phyloP scores from a whole-genome alignment of 495 filamentous ascomycete genomes.

The Alectoria sarmentosa region DNA sequence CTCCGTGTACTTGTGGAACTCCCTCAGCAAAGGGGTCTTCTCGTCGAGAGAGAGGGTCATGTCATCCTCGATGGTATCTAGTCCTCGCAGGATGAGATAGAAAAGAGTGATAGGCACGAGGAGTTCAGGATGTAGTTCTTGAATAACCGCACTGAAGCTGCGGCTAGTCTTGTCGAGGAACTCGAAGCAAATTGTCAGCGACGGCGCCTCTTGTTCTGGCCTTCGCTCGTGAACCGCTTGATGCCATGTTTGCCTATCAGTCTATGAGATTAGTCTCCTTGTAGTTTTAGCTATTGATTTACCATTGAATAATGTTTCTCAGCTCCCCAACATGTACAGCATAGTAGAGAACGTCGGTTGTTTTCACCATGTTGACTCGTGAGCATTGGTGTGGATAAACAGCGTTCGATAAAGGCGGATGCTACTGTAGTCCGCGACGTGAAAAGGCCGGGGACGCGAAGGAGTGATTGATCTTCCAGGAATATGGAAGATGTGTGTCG shows the following conservation, averaged over 20 bases:
- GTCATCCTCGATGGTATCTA: slow-evolving; percentile 98
- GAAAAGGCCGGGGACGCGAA: neutral
- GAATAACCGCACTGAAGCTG: slow-evolving; percentile 88
- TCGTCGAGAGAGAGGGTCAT: slow-evolving; percentile 75
- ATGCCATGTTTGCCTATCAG: slow-evolving; percentile 87
- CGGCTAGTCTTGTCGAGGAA: slow-evolving; percentile 84
- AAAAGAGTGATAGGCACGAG: slow-evolving; percentile 87
- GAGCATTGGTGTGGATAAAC: neutral
- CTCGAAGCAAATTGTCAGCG: slow-evolving; percentile 73
- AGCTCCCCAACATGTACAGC: slow-evolving; percentile 70
- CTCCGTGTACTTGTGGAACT: slow-evolving; percentile 70
- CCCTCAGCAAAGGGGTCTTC: slow-evolving; percentile 81
- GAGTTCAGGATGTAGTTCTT: slow-evolving; percentile 90
- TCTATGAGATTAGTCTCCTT: slow-evolving; percentile 13
- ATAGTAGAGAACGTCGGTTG: slow-evolving; percentile 63
- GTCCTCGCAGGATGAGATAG: slow-evolving; percentile 81
- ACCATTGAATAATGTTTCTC: slow-evolving; percentile 91
- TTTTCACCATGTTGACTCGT: slow-evolving; percentile 40
- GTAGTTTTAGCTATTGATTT: slow-evolving; percentile 21
- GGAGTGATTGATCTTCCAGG: too few relatives aligned
- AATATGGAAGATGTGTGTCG: neutral
- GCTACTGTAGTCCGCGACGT: neutral
- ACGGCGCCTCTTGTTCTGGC: slow-evolving; percentile 61
- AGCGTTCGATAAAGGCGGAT: neutral
- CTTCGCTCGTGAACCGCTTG: slow-evolving; percentile 83